Percentiles rank a stretch among this genome's conserved stretches.
Evolutionary conservation across 1,139 yeast species (phyloP).

Genomic region (Kurtzmaniella quercitrusa): DNA sequence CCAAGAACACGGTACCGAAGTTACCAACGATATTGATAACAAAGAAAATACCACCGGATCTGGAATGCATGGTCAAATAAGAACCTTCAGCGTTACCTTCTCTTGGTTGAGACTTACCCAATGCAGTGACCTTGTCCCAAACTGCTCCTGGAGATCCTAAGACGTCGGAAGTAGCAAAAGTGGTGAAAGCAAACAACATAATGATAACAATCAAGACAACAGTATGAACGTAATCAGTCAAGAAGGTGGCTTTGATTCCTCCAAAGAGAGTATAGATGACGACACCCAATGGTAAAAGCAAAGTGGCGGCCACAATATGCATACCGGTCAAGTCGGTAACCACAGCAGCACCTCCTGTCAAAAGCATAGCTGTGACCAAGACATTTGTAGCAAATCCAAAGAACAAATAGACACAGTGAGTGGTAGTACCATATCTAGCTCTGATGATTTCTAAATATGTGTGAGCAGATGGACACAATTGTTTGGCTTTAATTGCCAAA

Average conservation of each 20-base stretch:
- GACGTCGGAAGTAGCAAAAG: constrained; percentile 54
- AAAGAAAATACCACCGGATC: constrained; percentile 75
- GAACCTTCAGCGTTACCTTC: constrained; percentile 69
- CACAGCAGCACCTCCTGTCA: constrained; percentile 84
- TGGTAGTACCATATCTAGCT: constrained; percentile 49
- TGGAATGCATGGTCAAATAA: constrained; percentile 75
- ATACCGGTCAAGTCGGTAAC: constrained; percentile 77
- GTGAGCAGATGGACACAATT: constrained; percentile 56
- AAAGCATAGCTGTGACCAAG: constrained; percentile 81
- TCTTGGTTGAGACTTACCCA: constrained; percentile 57
- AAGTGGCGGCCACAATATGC: constrained; percentile 77
- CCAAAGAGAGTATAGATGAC: constrained; percentile 81
- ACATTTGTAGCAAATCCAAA: constrained; percentile 86
- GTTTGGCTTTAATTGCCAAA: constrained; percentile 53
- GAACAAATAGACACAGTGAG: constrained; percentile 67
- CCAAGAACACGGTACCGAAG: constrained; percentile 85
- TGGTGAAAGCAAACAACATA: constrained; percentile 57
- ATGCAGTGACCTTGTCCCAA: constrained; percentile 62
- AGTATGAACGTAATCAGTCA: constrained; percentile 83
- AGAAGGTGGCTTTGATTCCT: constrained; percentile 85
- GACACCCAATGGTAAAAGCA: constrained; percentile 78
- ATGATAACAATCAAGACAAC: constrained; percentile 58
- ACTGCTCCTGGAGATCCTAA: constrained; percentile 82
- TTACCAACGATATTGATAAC: constrained; percentile 82
- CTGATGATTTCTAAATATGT: constrained; percentile 52